Evolutionary conservation across 495 filamentous ascomycete genomes (phyloP), one percentile per base, ranked within the genome.

Genomic region (Aspergillus bertholletiae): DNA sequence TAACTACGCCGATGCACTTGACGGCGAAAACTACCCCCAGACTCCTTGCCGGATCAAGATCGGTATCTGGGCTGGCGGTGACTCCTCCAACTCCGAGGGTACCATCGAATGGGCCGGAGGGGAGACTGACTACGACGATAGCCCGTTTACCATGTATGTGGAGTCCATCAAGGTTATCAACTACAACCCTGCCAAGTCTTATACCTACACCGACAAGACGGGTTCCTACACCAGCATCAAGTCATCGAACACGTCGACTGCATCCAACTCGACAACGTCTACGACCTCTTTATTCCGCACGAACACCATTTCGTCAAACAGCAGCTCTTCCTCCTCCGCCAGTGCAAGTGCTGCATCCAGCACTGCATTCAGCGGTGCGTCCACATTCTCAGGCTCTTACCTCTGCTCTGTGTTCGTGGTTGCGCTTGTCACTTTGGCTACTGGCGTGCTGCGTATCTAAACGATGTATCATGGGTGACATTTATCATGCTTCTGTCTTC

Each of bases 41-140:
- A 92, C 90, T 0, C 92, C 92, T 5, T 90, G 90, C 85, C 78
- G 84, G 50, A 68, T 94, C 64, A 87, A 87, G 66, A 79, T 96
- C 53, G 90, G 92, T 43, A 79, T 84, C 46, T 96, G 92, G 92
- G 80, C 83, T 54, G 91, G 87, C 62, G 91, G 90, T 52, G 90
- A 92, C 63, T 71, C 85, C 1, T 68, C 68, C 61, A 88, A 90
- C 61, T 57, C 82, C 3, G 66, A 77, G 49, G 72, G 76, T 55
- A 80, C 73, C 21, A 70, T 79, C 55, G 62, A 87, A 51, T 93
- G 89, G 89, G 88, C 89, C 40, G 88, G 88, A 39, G 89, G 89
- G 39, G 57, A 74, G 51, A 88, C 85, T 2, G 82, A 89, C 66
- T 92, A 84, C 71, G 61, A 63, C 35, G 65, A 83, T 40, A 84